These are phyloP conservation scores for Mikania micrantha DNA, from an alignment of 129 eudicot species.

Conservation along the genomic window DNA sequence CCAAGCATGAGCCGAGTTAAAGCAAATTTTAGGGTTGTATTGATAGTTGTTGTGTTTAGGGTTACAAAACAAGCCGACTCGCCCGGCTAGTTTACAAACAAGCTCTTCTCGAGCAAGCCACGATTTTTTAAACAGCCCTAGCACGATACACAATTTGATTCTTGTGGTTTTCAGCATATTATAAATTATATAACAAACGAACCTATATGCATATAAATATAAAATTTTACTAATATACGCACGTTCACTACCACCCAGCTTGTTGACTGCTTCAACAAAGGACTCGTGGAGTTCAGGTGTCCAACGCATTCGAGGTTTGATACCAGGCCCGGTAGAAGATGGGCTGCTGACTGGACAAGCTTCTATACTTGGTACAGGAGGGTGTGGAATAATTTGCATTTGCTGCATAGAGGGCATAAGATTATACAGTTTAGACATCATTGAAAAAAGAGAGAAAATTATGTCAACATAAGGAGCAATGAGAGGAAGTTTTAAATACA, in stretches of 20 bases:
- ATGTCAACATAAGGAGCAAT: background rate
- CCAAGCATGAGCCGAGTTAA: too few relatives aligned
- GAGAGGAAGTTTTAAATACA: too few relatives aligned
- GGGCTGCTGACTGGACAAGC: constrained; percentile 43
- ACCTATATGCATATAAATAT: background rate
- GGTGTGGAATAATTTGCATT: constrained; percentile 25
- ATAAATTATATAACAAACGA: too few relatives aligned
- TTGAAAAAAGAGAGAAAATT: background rate
- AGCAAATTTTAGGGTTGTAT: too few relatives aligned
- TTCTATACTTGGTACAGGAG: constrained; percentile 32
- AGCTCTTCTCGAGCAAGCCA: too few relatives aligned
- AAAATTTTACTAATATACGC: constrained; percentile 5
- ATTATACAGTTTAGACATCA: too few relatives aligned
- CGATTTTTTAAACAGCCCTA: too few relatives aligned
- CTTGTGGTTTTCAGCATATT: too few relatives aligned
- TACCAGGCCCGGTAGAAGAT: constrained; percentile 38
- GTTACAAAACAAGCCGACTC: too few relatives aligned
- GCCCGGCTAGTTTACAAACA: too few relatives aligned
- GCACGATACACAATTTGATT: too few relatives aligned
- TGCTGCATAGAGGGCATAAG: constrained; percentile 20
- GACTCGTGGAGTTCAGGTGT: constrained; percentile 92
- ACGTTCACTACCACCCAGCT: constrained; percentile 93
- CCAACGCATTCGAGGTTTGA: constrained; percentile 94
- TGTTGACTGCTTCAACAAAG: constrained; percentile 74
- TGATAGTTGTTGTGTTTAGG: too few relatives aligned